Evolutionary conservation across 768 basidiomycete species (phyloP), one percentile per base, ranked within the genome.

Genomic region (Termitomyces sp.): DNA sequence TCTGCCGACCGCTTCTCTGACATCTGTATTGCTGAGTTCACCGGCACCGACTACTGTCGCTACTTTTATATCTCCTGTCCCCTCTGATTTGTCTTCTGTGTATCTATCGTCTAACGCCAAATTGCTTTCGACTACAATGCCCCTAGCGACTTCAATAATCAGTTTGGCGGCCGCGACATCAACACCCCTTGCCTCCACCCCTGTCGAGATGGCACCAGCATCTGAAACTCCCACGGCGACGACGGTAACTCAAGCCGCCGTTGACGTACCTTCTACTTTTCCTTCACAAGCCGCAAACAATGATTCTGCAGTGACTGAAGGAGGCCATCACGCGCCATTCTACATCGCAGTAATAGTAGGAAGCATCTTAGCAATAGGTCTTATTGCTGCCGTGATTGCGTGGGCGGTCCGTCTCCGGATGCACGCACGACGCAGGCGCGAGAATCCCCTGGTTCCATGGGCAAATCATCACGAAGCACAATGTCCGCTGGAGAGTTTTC

Each of bases 261-360:
- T 37, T 25, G 32, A 45, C 21, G n/a, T 55, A 30, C 30, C 53
- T 17, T 44, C 64, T 42, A 19, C 61, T 14, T 50, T 49, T 17
- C 17, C 57, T 16, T 58, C 60, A 27, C 41, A 58, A 30, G 30
- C 46, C 3, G 37, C 49, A 35, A 41, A 51, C 9, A 48, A 46
- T 11, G 47, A 55, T 42, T 16, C 44, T 5, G 27, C 19, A 21
- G 35, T 47, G 45, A 47, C 30, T 2, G 45, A 55, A 28, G 37
- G 45, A 12, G 45, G 57, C 3, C 74, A 75, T 55, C 60, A 67
- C 43, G 64, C 78, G 1, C 74, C 78, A 37, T 75, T 81, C 62
- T 83, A 83, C 60, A 62, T 81, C 4, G 79, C 72, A 25, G 73
- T 84, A 51, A 70, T 73, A n/a, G 68, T 84, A 3, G 82, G 78